Conservation (phyloP, 1,284 basidiomycete genomes). For the Cryptococcus sp. region DNA sequence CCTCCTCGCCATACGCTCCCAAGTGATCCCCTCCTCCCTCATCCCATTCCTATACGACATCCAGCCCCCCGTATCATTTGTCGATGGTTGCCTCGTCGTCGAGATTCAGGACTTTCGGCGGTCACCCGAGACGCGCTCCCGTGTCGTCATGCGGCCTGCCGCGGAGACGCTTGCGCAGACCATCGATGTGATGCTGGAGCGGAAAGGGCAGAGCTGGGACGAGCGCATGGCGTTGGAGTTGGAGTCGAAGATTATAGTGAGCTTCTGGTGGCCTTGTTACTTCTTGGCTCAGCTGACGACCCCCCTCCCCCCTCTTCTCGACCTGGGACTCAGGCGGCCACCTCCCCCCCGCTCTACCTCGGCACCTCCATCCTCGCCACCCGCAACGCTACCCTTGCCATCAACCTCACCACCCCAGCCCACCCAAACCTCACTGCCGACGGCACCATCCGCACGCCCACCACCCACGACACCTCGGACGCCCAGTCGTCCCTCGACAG, state of each 20-base stretch:
- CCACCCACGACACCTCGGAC: constrained; percentile 13
- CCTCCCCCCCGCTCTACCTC: constrained; percentile 49
- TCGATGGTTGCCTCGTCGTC: constrained; percentile 51
- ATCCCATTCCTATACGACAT: constrained; percentile 49
- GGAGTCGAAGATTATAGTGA: constrained; percentile 49
- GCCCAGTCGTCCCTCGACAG: constrained; percentile 28
- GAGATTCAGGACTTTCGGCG: constrained; percentile 49
- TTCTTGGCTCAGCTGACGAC: not conserved
- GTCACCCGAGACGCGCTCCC: constrained; percentile 25
- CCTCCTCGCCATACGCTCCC: constrained; percentile 49
- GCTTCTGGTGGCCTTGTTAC: constrained; percentile 13
- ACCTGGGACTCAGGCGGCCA: constrained; percentile 45
- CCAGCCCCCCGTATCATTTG: constrained; percentile 43
- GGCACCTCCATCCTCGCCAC: constrained; percentile 48
- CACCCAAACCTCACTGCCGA: constrained; percentile 37
- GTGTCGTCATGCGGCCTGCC: constrained; percentile 50
- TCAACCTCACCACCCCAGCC: constrained; percentile 44
- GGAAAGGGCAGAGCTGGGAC: constrained; percentile 43
- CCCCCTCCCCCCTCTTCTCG: not conserved
- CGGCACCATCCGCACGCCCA: constrained; percentile 31
- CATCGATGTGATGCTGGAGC: constrained; percentile 46
- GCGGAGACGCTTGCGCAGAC: constrained; percentile 46
- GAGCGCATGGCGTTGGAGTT: constrained; percentile 47
- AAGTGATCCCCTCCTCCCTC: constrained; percentile 47
- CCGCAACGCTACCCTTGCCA: constrained; percentile 47